Percentiles rank a stretch among this genome's conserved stretches.
Evolutionary conservation across 108 stramenopile genomes (phyloP).

Genomic region (Pseudonitzschia delicatissima): DNA sequence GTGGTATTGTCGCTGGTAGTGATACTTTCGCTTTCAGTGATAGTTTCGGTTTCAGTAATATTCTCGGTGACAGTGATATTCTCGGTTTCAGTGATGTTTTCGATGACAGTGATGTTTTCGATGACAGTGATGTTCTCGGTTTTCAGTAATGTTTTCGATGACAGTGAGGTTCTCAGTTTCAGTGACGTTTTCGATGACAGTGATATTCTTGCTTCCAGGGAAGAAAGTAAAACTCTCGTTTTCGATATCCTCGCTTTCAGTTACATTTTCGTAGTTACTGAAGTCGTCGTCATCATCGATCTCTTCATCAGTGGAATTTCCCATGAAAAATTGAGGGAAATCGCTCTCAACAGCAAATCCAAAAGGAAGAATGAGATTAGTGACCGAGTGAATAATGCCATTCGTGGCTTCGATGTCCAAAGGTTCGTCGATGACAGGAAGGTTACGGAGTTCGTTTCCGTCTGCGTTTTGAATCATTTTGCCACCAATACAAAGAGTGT

Average conservation of each 20-base stretch:
- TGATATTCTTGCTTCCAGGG: not conserved
- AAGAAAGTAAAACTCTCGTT: too few species aligned
- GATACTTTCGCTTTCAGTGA: too few species aligned
- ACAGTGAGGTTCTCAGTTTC: not conserved
- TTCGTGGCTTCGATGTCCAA: not conserved
- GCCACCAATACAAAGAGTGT: not conserved
- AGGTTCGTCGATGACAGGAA: not conserved
- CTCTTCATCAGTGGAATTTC: not conserved
- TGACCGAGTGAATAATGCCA: slow-evolving; percentile 2
- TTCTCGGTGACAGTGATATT: not conserved
- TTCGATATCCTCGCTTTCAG: not conserved
- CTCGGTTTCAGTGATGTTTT: not conserved
- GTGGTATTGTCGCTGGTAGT: too few species aligned
- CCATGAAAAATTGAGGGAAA: not conserved
- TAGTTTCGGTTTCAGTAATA: not conserved
- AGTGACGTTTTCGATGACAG: not conserved
- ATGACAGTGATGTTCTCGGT: not conserved
- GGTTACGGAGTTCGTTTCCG: slow-evolving; percentile 1
- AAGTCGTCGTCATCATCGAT: not conserved
- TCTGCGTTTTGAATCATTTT: not conserved
- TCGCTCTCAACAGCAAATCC: not conserved
- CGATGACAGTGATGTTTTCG: not conserved
- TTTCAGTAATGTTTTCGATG: not conserved
- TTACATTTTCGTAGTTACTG: not conserved
- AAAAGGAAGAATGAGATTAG: slow-evolving; percentile 10